A percentile compares a stretch with the other conserved stretches of the same genome.
These are phyloP conservation scores for Beauveria sp. DNA, from an alignment of 2,329 filamentous ascomycete species.

Conservation along the genomic window DNA sequence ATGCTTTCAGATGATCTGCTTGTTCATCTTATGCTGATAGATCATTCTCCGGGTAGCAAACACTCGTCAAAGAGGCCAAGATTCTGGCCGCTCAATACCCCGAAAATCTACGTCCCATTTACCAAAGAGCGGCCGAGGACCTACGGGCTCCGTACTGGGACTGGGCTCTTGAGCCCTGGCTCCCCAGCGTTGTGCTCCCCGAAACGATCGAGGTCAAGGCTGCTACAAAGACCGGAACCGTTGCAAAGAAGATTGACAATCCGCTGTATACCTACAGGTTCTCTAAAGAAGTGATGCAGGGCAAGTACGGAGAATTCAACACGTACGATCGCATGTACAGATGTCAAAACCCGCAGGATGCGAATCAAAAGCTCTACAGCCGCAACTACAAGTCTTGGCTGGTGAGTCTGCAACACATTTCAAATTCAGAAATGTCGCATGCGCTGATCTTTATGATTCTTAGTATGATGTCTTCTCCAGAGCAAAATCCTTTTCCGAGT, in stretches of 20 bases:
- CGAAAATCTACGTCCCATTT: constrained; percentile 24
- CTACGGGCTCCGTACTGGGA: constrained; percentile 49
- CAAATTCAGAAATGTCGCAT: background rate
- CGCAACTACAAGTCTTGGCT: constrained; percentile 33
- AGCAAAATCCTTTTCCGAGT: constrained; percentile 27
- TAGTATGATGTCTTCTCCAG: constrained; percentile 35
- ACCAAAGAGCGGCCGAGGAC: constrained; percentile 36
- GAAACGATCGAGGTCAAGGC: constrained; percentile 32
- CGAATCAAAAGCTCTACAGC: constrained; percentile 27
- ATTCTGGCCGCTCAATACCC: constrained; percentile 38
- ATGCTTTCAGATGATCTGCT: constrained; percentile 8
- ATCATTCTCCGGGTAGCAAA: constrained; percentile 33
- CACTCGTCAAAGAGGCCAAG: constrained; percentile 38
- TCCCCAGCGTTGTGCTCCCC: constrained; percentile 33
- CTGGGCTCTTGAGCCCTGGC: constrained; percentile 35
- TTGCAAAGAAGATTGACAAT: constrained; percentile 35
- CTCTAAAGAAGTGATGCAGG: constrained; percentile 29
- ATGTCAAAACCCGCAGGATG: constrained; percentile 30
- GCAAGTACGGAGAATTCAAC: constrained; percentile 30
- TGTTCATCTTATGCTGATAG: too few species aligned
- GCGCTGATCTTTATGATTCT: background rate
- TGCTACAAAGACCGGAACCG: constrained; percentile 27
- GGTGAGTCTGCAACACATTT: constrained; percentile 13
- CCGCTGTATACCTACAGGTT: constrained; percentile 47
- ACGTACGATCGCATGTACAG: constrained; percentile 16